phyloP scores from a whole-genome alignment of 1,284 basidiomycete genomes.

The Moesziomyces parantarcticus region DNA sequence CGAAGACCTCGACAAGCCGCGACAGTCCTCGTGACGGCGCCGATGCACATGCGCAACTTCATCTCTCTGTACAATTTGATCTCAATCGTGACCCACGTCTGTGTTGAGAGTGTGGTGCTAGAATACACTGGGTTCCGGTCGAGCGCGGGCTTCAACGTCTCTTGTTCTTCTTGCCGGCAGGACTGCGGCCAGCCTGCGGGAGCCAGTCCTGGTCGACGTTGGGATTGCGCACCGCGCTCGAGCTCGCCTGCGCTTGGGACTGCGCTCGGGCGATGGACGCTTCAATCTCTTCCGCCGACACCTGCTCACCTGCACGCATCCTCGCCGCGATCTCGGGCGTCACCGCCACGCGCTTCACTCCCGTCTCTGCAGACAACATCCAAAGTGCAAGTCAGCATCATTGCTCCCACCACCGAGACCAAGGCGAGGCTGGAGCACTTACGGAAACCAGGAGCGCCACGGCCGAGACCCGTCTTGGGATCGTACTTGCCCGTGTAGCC shows the following conservation, averaged over 20 bases:
- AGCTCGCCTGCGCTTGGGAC: slow-evolving; percentile 17
- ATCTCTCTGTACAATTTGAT: no score
- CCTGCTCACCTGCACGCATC: slow-evolving; percentile 62
- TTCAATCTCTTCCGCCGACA: slow-evolving; percentile 60
- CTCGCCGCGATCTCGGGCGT: slow-evolving; percentile 61
- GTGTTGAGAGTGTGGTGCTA: not conserved
- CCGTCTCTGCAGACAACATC: slow-evolving; percentile 38
- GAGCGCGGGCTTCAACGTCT: slow-evolving; percentile 7
- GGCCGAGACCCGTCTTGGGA: slow-evolving; percentile 60
- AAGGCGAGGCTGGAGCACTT: slow-evolving; percentile 8
- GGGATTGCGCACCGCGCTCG: slow-evolving; percentile 42
- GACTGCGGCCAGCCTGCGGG: slow-evolving; percentile 31
- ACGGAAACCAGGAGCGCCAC: slow-evolving; percentile 64
- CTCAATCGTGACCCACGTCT: no score
- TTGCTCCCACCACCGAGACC: not conserved
- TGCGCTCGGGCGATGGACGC: slow-evolving; percentile 42
- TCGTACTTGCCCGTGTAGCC: slow-evolving; percentile 55
- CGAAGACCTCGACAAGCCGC: slow-evolving; percentile 73
- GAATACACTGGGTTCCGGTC: slow-evolving; percentile 2
- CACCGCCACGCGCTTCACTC: slow-evolving; percentile 57
- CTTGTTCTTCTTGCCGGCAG: slow-evolving; percentile 42
- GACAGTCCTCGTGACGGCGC: slow-evolving; percentile 22
- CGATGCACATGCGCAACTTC: no score
- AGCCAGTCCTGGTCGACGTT: slow-evolving; percentile 52
- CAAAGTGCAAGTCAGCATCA: slow-evolving; percentile 22